These are phyloP conservation scores for Chlorella variabilis DNA, from an alignment of 163 green algal species.

Conservation along the genomic window DNA sequence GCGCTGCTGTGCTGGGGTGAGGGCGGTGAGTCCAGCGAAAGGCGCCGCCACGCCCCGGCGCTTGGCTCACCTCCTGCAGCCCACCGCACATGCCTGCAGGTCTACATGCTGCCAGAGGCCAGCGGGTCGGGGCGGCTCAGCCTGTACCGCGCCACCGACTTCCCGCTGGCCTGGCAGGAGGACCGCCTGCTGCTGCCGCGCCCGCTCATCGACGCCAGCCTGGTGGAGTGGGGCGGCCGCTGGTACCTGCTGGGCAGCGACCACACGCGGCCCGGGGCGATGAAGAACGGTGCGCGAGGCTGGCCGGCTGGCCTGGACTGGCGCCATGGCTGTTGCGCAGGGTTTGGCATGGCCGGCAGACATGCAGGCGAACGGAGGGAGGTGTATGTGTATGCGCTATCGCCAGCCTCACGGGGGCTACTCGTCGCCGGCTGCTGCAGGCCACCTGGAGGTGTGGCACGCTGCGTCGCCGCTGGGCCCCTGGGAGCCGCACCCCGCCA, in stretches of 20 bases:
- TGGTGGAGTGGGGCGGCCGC: slow-evolving; percentile 38
- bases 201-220: slow-evolving; percentile 43
- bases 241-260: slow-evolving; percentile 46
- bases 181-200: slow-evolving; percentile 29
- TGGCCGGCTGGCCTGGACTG: too few species aligned
- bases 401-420: too few species aligned
- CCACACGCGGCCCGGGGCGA: neutral
- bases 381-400: too few species aligned
- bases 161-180: slow-evolving; percentile 43
- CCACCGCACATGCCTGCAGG: neutral
- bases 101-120: slow-evolving; percentile 60
- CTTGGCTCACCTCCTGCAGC: too few species aligned
- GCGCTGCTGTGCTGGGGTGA: too few species aligned
- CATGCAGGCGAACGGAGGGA: too few species aligned
- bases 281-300: slow-evolving; percentile 11
- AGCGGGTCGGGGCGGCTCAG: slow-evolving; percentile 38
- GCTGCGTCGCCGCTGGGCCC: slow-evolving; percentile 37
- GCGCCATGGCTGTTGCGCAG: too few species aligned
- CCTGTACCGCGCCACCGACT: slow-evolving; percentile 50
- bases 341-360: too few species aligned
- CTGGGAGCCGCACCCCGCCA: slow-evolving; percentile 47
- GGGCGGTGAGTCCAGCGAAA: too few species aligned
- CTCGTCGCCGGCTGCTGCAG: too few species aligned
- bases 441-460: slow-evolving; percentile 36
- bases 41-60: too few species aligned